phyloP scores from a whole-genome alignment of 1,284 basidiomycete genomes.

The Schizopora paradoxa region DNA sequence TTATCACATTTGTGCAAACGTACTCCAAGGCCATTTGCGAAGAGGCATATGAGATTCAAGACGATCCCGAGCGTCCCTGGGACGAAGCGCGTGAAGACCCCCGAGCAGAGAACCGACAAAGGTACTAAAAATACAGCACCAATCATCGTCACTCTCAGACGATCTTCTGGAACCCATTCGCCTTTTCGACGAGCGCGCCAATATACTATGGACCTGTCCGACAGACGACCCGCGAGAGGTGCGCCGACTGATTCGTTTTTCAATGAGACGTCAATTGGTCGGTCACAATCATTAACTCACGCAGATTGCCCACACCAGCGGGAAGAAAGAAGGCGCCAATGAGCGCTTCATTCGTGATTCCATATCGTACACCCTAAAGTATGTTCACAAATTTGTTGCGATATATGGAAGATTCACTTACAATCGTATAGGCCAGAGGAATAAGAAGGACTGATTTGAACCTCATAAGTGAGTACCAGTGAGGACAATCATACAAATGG shows the following conservation, averaged over 20 bases:
- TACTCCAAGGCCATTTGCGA: conserved; percentile 47
- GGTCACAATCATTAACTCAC: conserved; percentile 29
- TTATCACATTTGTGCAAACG: conserved; percentile 20
- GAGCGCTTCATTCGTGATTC: conserved; percentile 52
- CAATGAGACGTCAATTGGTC: background rate
- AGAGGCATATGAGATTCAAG: conserved; percentile 38
- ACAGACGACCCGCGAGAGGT: conserved; percentile 45
- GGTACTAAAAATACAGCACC: conserved; percentile 44
- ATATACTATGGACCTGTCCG: conserved; percentile 43
- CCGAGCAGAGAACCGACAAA: conserved; percentile 31
- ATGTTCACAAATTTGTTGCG: background rate
- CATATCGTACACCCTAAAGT: conserved; percentile 48
- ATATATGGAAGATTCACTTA: conserved; percentile 18
- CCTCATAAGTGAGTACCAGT: too few species aligned
- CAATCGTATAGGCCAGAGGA: conserved; percentile 38
- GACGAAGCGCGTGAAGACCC: conserved; percentile 34
- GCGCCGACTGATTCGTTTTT: conserved; percentile 39
- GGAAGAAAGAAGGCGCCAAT: conserved; percentile 59
- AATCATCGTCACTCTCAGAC: conserved; percentile 44
- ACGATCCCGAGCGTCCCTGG: conserved; percentile 35
- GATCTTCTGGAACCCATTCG: conserved; percentile 54
- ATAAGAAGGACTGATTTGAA: conserved; percentile 34
- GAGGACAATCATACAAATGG: background rate
- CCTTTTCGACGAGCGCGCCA: conserved; percentile 46
- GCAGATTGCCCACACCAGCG: conserved; percentile 54